Evolutionary conservation across 495 filamentous ascomycete species (phyloP), one percentile per base, ranked within the genome.

Genomic region (Annulohypoxylon stygium): DNA sequence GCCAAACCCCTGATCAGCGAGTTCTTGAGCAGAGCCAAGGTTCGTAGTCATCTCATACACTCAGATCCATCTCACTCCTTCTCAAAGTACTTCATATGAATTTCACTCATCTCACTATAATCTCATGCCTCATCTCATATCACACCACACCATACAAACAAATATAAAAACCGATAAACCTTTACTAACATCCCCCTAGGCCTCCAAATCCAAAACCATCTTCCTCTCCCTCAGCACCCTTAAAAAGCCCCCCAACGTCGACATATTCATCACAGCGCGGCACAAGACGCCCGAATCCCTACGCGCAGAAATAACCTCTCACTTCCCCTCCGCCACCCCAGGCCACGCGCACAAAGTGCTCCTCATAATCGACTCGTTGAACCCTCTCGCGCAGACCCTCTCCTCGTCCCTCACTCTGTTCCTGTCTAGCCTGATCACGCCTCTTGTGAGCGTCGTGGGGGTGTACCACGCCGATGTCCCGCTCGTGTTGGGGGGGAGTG

Each of bases 171-270:
- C 8, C n/a, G 3, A 30, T 9, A 20, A n/a, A 55, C 51, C 10
- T 1, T 0, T 18, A 62, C 23, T 70, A 63, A 78, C 65, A 36
- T n/a, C 14, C 20, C 4, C 23, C 12, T 62, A 89, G 87, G 75
- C 84, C 37, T 79, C 82, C 11, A 85, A 84, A 50, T 78, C 75
- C 41, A 89, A 91, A 78, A 83, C 91, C 14, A 86, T 96, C n/a
- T 91, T 89, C 75, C 81, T 97, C 62, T 91, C 93, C n/a, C 93
- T 93, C 75, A 86, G 90, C 66, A 93, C 93, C 0, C 77, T 92
- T 6, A 75, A 78, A 10, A 88, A 87, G 51, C 87, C 88, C 10
- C 80, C 80, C 7, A 76, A 84, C 14, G 88, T 83, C 12, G 90
- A 91, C 77, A 75, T 86, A 23, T 91, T 95, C 70, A 81, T 97